Conservation (phyloP, 1,284 basidiomycete genomes). For the Ustilago cynodontis region DNA sequence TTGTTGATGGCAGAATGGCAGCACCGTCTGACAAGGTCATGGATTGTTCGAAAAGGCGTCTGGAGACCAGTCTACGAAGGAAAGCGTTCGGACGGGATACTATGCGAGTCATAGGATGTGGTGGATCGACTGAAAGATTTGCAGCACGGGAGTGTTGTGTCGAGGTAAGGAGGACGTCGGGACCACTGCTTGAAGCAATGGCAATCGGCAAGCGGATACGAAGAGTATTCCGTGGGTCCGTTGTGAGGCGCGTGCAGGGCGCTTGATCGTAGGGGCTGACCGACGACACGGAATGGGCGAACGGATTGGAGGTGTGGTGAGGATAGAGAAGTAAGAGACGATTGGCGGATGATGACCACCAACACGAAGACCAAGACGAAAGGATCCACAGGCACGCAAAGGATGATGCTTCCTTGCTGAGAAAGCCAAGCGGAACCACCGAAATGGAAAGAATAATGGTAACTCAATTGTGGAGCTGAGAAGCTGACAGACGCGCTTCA, state of each 20-base stretch:
- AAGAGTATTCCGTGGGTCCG: slow-evolving; percentile 1
- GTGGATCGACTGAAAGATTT: background rate
- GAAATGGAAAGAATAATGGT: background rate
- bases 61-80: background rate
- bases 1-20: background rate
- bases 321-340: background rate
- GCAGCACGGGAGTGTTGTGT: background rate
- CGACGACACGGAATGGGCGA: background rate
- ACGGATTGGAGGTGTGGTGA: background rate
- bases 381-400: background rate
- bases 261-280: background rate
- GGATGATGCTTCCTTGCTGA: background rate
- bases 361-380: background rate
- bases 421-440: background rate
- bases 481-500: background rate
- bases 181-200: background rate
- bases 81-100: background rate
- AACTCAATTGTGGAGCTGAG: background rate
- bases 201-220: background rate
- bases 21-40: background rate
- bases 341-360: background rate
- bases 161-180: background rate
- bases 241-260: slow-evolving; percentile 2
- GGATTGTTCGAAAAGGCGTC: background rate
- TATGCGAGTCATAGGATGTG: background rate